Percentiles rank a stretch among this genome's conserved stretches.
Evolutionary conservation across 257 asterid species (phyloP).

Genomic region (Hygrophila difformis): DNA sequence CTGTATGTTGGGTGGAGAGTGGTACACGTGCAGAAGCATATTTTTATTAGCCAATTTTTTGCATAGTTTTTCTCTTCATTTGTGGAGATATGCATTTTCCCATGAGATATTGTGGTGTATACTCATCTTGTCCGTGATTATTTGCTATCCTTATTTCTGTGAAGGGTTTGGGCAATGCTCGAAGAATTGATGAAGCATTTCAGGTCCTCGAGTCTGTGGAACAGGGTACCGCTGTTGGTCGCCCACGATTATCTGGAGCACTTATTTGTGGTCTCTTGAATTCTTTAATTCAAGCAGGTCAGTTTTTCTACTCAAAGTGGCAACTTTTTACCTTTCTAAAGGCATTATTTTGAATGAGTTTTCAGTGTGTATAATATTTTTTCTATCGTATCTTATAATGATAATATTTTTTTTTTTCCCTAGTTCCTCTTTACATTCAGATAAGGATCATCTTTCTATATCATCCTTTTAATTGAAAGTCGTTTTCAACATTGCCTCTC

Average conservation of each 20-base stretch:
- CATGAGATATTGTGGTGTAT: too few relatives aligned
- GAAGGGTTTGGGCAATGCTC: conserved; percentile 57
- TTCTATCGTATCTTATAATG: too few relatives aligned
- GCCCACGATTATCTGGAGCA: conserved; percentile 35
- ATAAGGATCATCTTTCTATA: too few relatives aligned
- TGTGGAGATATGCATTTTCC: too few relatives aligned
- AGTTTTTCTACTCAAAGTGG: conserved; percentile 20
- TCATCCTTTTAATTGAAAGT: too few relatives aligned
- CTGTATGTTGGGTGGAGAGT: conserved; percentile 1
- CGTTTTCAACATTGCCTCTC: too few relatives aligned
- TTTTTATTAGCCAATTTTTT: too few relatives aligned
- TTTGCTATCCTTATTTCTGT: not conserved
- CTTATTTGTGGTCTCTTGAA: conserved; percentile 50
- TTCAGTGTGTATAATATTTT: not conserved
- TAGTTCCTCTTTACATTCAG: too few relatives aligned
- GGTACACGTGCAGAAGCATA: not conserved
- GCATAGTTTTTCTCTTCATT: too few relatives aligned
- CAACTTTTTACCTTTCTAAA: not conserved
- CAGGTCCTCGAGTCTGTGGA: conserved; percentile 62
- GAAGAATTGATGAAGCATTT: conserved; percentile 61
- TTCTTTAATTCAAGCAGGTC: conserved; percentile 56
- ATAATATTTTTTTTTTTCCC: too few relatives aligned
- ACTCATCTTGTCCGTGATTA: too few relatives aligned
- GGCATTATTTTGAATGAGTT: not conserved
- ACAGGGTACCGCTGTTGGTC: conserved; percentile 52